Evolutionary conservation across 495 filamentous ascomycete genomes (phyloP), one percentile per base, ranked within the genome.

Genomic region (Achaetomiella virescens): DNA sequence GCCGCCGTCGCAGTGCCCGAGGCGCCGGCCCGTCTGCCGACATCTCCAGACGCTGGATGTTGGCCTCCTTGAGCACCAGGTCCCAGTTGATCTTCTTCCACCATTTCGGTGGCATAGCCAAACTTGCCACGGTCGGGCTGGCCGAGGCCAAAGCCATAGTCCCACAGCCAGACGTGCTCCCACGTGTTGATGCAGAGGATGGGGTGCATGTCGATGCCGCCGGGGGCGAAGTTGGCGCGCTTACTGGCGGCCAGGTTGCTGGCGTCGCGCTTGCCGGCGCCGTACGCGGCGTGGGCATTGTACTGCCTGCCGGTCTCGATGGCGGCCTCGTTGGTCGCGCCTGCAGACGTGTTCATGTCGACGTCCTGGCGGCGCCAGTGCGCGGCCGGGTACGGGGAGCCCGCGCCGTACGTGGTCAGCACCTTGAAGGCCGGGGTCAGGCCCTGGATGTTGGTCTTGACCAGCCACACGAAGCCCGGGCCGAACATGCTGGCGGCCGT

Each of bases 401-500:
- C 93, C 54, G 93, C 91, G 55, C 90, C 79, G 76, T 97, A 98
- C 40, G 93, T 98, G 59, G 81, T 78, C 55, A 98, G 80, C 63
- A 97, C 86, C 63, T 84, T 81, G 70, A 92, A 74, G 51, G 79
- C 68, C 49, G 58, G 61, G 35, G 63, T 59, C 11, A 67, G 55
- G 27, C 55, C 61, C 20, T 48, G 56, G 29, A 65, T 61, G 7
- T 68, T 69, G 46, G 57, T 63, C 60, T 82, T 76, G 56, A 95
- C 87, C 47, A 98, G 85, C 93, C 93, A 98, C 61, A 97, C 90
- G 75, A 91, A 97, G 51, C 86, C 93, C 1, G 91, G 90, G 43
- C 95, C 95, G 75, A 98, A 98, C 91, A 97, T 96, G 70, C 83
- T 79, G 58, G 80, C 75, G 52, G 95, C 93, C 6, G 90, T 95